Percentiles rank a stretch among this genome's conserved stretches.
Evolutionary conservation across 257 asterid species (phyloP).

Genomic region (Jasminum sambac): DNA sequence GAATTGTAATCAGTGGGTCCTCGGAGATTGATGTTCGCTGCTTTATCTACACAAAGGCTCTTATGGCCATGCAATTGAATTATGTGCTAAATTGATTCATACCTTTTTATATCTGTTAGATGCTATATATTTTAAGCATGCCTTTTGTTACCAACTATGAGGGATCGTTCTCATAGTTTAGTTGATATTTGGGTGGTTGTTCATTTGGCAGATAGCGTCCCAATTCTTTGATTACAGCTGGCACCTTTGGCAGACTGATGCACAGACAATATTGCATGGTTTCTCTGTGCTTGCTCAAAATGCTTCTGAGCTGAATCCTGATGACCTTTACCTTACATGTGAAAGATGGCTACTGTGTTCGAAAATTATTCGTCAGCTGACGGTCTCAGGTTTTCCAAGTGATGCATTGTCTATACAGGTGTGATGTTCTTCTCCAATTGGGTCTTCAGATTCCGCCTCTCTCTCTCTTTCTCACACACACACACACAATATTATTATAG

Average conservation of each 20-base stretch:
- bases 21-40: conserved; percentile 15
- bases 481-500: background rate
- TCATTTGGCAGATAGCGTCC: conserved; percentile 84
- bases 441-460: conserved; percentile 21
- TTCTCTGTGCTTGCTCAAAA: conserved; percentile 79
- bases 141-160: conserved; percentile 22
- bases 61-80: conserved; percentile 4
- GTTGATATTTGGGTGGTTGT: conserved; percentile 34
- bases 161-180: conserved; percentile 22
- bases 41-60: conserved; percentile 7
- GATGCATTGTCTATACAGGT: conserved; percentile 82
- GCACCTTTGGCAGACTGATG: conserved; percentile 96
- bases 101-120: conserved; percentile 12
- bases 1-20: conserved; percentile 8
- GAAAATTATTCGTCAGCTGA: conserved; percentile 76
- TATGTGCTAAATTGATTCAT: background rate
- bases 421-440: conserved; percentile 8
- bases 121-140: conserved; percentile 10
- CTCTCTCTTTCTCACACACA: conserved; percentile 5
- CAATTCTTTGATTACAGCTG: conserved; percentile 96
- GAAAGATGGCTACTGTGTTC: conserved; percentile 98
- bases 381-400: conserved; percentile 84
- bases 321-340: conserved; percentile 77
- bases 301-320: conserved; percentile 61
- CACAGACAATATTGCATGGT: conserved; percentile 74